Base-by-base conservation (phyloP, 495 filamentous ascomycete genomes). In the Pyronema omphalodes region DNA sequence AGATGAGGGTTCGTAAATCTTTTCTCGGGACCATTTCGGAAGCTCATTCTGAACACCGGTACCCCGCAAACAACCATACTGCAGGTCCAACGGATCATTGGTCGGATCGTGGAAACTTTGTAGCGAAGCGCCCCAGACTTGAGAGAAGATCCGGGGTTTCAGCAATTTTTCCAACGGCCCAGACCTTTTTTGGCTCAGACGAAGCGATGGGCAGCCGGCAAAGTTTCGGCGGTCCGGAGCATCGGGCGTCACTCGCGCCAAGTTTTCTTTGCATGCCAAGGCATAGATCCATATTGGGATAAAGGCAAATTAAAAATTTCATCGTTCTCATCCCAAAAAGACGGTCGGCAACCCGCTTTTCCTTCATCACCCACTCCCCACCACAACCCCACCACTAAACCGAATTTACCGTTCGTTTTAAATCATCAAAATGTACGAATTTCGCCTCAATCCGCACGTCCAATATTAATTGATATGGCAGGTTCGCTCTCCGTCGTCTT, bases 401-500 rank as follows among this genome's bases (percentile, higher is more conserved):
- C 47, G 23, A 29, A 29, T 29, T 29, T 12, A 35, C 47, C 44
- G 23, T 19, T 19, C 44, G 23, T 47, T 19, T 17, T 19, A 50
- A 15, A n/a, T 50, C 47, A 4, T 5, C 47, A 50, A 12, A 11
- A 50, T 50, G 47, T 50, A 36, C 7, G 18, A 23, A 8, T 36
- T 2, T 47, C 17, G 9, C 44, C 1, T 9, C 11, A 9, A 47
- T 47, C 12, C 9, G 9, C 17, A 7, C 7, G 14, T 47, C 17
- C n/a, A 12, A 15, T 50, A 23, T 3, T 17, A 11, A 11, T 1
- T 12, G 1, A n/a, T 50, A 19, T 50, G 11, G 18, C 23, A 64
- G 61, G 61, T 64, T 64, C 36, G 60, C 61, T 60, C 57, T 64
- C 53, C 61, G 61, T 41, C 61, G 61, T 29, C 41, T 63, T 37